phyloP scores from a whole-genome alignment of 202 grass and related monocot species.

The Zoysia matrella region DNA sequence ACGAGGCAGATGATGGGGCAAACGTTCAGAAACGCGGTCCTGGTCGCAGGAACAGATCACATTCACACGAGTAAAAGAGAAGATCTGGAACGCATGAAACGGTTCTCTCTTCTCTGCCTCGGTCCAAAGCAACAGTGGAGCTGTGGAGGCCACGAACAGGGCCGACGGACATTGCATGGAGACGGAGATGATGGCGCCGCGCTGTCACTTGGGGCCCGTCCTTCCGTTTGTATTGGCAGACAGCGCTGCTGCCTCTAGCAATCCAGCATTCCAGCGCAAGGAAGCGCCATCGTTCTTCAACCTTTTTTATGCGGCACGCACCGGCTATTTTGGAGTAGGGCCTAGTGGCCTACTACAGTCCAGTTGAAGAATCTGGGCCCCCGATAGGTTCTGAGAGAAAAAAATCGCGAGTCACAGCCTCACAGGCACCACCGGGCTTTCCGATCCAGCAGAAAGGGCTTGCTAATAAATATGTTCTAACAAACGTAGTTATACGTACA shows the following conservation, averaged over 20 bases:
- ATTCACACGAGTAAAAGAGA: background rate
- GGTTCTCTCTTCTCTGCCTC: background rate
- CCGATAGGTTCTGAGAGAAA: background rate
- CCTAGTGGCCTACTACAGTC: background rate
- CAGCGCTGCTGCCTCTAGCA: background rate
- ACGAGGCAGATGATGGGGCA: background rate
- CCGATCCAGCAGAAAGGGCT: background rate
- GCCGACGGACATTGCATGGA: background rate
- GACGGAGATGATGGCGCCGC: background rate
- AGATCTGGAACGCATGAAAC: background rate
- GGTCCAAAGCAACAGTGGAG: background rate
- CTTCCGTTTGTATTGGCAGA: background rate
- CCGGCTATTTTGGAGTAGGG: background rate
- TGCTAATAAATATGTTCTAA: background rate
- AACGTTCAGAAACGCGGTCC: slow-evolving; percentile 10
- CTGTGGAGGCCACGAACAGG: background rate
- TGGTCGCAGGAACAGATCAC: background rate
- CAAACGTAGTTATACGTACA: background rate
- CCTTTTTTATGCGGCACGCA: background rate
- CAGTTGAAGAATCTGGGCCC: background rate
- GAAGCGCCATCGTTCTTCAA: too few species aligned
- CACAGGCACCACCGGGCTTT: too few species aligned
- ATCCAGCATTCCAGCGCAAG: background rate
- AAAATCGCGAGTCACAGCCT: too few species aligned
- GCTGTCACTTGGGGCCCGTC: background rate